Percentiles rank a stretch among this genome's conserved stretches.
Evolutionary conservation across 768 basidiomycete genomes (phyloP).

Genomic region (Suillus spraguei): DNA sequence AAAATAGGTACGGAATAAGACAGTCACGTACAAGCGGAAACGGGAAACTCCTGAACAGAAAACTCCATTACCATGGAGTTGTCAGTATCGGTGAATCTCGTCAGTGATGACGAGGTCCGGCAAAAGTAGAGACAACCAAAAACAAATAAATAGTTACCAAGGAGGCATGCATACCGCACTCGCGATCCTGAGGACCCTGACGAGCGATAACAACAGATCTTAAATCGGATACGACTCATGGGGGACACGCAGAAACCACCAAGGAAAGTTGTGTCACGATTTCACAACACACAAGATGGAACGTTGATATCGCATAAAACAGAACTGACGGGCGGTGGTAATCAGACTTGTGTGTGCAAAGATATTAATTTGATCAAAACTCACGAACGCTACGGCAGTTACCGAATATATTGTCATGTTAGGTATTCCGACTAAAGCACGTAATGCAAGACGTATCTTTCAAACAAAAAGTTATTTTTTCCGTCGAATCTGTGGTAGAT

Average conservation of each 20-base stretch:
- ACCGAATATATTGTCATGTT: background rate
- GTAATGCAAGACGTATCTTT: conserved; percentile 7
- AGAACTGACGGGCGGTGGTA: no score
- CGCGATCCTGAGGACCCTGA: background rate
- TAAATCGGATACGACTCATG: background rate
- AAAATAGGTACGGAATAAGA: background rate
- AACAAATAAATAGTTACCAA: background rate
- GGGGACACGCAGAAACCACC: background rate
- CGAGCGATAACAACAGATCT: background rate
- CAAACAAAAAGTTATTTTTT: conserved; percentile 1
- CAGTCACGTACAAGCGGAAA: background rate
- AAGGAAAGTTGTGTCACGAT: background rate
- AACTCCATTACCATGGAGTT: background rate
- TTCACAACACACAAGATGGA: background rate
- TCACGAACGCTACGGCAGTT: no score
- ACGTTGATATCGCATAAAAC: background rate
- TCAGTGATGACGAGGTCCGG: background rate
- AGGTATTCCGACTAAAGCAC: conserved; percentile 4
- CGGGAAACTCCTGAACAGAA: background rate
- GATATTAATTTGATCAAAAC: background rate
- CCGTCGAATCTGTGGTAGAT: background rate
- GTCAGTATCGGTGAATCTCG: background rate
- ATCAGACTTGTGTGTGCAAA: background rate
- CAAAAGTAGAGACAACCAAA: background rate
- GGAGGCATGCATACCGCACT: background rate